A percentile compares a stretch with the other conserved stretches of the same genome.
Evolutionary conservation across 2,329 filamentous ascomycete species (phyloP).

Genomic region (Xylariaceae sp.): DNA sequence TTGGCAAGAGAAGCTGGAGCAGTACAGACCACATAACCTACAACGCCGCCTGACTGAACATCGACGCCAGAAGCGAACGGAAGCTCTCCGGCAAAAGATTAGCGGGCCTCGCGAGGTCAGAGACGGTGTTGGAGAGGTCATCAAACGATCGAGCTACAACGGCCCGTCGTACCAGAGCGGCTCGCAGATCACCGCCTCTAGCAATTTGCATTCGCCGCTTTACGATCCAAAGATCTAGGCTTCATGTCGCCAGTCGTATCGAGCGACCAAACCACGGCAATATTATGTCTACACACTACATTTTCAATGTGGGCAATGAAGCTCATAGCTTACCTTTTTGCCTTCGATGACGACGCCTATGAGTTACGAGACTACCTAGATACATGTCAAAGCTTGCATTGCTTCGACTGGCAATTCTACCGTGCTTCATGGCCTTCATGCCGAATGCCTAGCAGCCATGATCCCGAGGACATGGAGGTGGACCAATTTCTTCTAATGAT

Average conservation of each 20-base stretch:
- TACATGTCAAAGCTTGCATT: constrained; percentile 6
- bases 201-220: not conserved
- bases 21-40: constrained; percentile 47
- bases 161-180: constrained; percentile 32
- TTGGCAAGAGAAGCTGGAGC: constrained; percentile 48
- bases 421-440: constrained; percentile 6
- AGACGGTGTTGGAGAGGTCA: constrained; percentile 55
- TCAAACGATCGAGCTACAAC: constrained; percentile 43
- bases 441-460: not conserved
- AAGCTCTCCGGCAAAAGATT: constrained; percentile 57
- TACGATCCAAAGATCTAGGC: constrained; percentile 2
- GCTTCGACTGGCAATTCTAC: not conserved
- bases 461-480: not conserved
- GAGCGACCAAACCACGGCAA: not conserved
- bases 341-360: constrained; percentile 19
- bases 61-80: constrained; percentile 54
- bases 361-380: constrained; percentile 19
- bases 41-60: constrained; percentile 55
- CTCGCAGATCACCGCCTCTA: not conserved
- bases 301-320: not conserved
- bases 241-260: not conserved
- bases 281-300: not conserved
- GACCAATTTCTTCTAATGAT: constrained; percentile 10
- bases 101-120: constrained; percentile 55
- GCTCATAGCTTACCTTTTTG: not conserved